Evolutionary conservation across 805 yeast genomes (phyloP).

Genomic region (Wickerhamia fluorescens): DNA sequence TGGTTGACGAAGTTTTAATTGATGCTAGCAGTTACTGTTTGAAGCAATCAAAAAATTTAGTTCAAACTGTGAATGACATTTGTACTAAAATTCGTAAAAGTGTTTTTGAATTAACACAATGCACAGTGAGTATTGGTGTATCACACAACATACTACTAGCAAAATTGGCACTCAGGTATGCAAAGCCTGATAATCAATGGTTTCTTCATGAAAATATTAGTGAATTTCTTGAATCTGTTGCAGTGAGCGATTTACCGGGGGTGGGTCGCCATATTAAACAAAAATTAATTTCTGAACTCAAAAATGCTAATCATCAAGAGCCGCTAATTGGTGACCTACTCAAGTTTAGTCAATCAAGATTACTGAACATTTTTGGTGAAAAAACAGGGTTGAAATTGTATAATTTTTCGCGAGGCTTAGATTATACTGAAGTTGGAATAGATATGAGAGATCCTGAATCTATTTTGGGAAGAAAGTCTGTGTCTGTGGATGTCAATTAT

Average conservation of each 20-base stretch:
- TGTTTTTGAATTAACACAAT: conserved; percentile 41
- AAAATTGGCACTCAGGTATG: conserved; percentile 60
- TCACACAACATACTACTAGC: conserved; percentile 71
- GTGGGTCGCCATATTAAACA: conserved; percentile 46
- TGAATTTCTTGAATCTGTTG: conserved; percentile 29
- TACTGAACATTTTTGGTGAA: conserved; percentile 52
- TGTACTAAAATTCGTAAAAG: conserved; percentile 31
- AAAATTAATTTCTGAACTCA: conserved; percentile 35
- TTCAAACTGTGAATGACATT: conserved; percentile 12
- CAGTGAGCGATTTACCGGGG: conserved; percentile 48
- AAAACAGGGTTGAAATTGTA: conserved; percentile 63
- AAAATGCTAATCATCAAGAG: conserved; percentile 7
- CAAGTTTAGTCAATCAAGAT: conserved; percentile 19
- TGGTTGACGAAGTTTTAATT: conserved; percentile 86
- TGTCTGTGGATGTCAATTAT: conserved; percentile 87
- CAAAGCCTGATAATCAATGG: conserved; percentile 73
- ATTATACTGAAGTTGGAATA: conserved; percentile 53
- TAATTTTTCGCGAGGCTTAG: conserved; percentile 60
- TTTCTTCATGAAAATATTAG: conserved; percentile 24
- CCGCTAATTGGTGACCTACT: conserved; percentile 35
- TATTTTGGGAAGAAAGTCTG: conserved; percentile 55
- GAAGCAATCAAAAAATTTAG: conserved; percentile 2
- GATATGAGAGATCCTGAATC: conserved; percentile 38
- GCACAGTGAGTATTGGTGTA: conserved; percentile 78
- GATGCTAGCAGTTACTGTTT: conserved; percentile 42